phyloP scores from a whole-genome alignment of 495 filamentous ascomycete genomes.

The Aspergillus bertholletiae region DNA sequence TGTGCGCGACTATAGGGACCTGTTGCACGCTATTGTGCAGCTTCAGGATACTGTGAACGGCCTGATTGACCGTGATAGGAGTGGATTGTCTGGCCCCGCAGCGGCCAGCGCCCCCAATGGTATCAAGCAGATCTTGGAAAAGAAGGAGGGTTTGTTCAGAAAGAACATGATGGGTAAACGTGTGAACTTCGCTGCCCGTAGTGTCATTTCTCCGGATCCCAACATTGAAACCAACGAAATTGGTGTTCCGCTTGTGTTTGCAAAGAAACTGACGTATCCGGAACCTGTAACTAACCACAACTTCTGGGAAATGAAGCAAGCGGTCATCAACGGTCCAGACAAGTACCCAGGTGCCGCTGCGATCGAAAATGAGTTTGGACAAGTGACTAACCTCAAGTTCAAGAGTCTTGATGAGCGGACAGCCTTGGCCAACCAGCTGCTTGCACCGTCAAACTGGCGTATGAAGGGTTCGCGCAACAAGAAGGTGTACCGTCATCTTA shows the following conservation, averaged over 20 bases:
- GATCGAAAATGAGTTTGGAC: constrained; percentile 93
- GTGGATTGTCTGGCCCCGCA: constrained; percentile 70
- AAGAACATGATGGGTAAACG: constrained; percentile 99
- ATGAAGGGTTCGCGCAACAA: constrained; percentile 81
- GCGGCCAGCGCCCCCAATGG: constrained; percentile 47
- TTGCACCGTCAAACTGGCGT: constrained; percentile 77
- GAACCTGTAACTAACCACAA: constrained; percentile 97
- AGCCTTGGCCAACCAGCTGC: constrained; percentile 84
- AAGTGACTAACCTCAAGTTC: constrained; percentile 79
- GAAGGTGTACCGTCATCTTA: constrained; percentile 94
- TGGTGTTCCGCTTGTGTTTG: constrained; percentile 95
- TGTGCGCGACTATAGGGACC: constrained; percentile 53
- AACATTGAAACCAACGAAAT: constrained; percentile 99
- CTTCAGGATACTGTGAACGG: constrained; percentile 90
- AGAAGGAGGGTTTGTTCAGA: constrained; percentile 96
- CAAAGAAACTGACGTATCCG: constrained; percentile 91
- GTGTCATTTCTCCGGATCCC: constrained; percentile 96
- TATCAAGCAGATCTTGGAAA: constrained; percentile 96
- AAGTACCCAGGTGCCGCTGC: constrained; percentile 93
- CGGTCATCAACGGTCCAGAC: constrained; percentile 91
- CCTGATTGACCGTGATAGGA: constrained; percentile 82
- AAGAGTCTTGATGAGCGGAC: constrained; percentile 83
- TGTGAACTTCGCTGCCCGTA: constrained; percentile 96
- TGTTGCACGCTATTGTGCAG: constrained; percentile 68
- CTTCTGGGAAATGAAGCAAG: constrained; percentile 89